Evolutionary conservation across 202 grass and related monocot species (phyloP).

Genomic region (Carex sylvatica): DNA sequence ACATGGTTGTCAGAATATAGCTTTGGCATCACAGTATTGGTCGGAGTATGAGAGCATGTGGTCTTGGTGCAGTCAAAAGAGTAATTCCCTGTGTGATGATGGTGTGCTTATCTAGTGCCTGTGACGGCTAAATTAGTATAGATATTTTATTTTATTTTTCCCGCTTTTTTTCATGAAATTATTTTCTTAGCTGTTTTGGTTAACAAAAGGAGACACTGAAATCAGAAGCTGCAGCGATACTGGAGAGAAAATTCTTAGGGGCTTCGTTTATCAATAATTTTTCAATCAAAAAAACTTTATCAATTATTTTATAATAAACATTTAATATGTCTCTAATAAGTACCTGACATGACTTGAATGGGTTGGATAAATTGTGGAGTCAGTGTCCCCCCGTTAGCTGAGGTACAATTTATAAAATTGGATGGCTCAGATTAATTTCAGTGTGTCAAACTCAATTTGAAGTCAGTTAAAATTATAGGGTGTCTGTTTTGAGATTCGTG

Average conservation of each 20-base stretch:
- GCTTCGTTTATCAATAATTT: neutral
- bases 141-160: constrained; percentile 16
- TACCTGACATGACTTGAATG: too few relatives aligned
- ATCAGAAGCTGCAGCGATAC: neutral
- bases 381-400: too few relatives aligned
- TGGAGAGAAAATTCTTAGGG: constrained; percentile 3
- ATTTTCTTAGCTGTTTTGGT: neutral
- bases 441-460: too few relatives aligned
- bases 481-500: too few relatives aligned
- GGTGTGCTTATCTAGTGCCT: constrained; percentile 29
- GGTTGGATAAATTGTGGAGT: too few relatives aligned
- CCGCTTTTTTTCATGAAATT: neutral
- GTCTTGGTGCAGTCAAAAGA: constrained; percentile 5
- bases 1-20: constrained; percentile 16
- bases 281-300: neutral
- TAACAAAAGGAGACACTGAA: neutral
- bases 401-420: too few relatives aligned
- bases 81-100: constrained; percentile 12
- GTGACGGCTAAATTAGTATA: constrained; percentile 20
- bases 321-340: too few relatives aligned
- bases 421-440: too few relatives aligned
- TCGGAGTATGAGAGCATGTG: neutral
- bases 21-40: neutral
- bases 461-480: too few relatives aligned
- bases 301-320: neutral